A percentile compares a stretch with the other conserved stretches of the same genome.
Conservation (phyloP, 495 filamentous ascomycete genomes). For the Tuber aestivum region DNA sequence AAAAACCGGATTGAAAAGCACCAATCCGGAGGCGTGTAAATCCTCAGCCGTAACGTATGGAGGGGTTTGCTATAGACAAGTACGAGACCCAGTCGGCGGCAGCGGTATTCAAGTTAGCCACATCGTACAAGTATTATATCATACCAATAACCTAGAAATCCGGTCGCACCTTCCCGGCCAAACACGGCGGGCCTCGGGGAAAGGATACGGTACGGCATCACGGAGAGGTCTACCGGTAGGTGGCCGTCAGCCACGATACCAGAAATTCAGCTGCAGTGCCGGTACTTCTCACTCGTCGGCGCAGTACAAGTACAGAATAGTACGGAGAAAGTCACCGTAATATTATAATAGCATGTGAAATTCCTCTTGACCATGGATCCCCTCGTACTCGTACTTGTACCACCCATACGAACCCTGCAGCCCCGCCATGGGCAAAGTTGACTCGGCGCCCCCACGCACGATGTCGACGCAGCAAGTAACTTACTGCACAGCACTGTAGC, state of each 20-base stretch:
- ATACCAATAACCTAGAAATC: background rate
- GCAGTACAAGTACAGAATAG: too few relatives aligned
- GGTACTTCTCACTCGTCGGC: too few relatives aligned
- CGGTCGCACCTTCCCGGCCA: too few relatives aligned
- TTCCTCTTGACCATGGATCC: background rate
- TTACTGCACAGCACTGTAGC: too few relatives aligned
- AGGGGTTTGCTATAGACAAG: background rate
- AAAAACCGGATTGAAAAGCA: background rate
- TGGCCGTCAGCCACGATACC: too few relatives aligned
- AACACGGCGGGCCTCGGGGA: background rate
- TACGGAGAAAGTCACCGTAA: background rate
- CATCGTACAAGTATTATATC: too few relatives aligned
- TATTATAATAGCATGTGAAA: background rate
- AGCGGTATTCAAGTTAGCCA: background rate
- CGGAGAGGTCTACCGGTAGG: too few relatives aligned
- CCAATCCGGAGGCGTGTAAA: background rate
- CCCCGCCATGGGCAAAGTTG: background rate
- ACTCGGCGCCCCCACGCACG: too few relatives aligned
- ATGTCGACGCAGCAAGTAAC: too few relatives aligned
- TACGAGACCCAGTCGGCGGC: background rate
- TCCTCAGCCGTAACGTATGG: background rate
- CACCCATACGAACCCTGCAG: too few relatives aligned
- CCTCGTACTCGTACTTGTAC: background rate
- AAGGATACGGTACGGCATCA: background rate
- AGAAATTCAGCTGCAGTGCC: too few relatives aligned